Base-by-base conservation (phyloP, 495 filamentous ascomycete genomes). In the Annulohypoxylon stygium region DNA sequence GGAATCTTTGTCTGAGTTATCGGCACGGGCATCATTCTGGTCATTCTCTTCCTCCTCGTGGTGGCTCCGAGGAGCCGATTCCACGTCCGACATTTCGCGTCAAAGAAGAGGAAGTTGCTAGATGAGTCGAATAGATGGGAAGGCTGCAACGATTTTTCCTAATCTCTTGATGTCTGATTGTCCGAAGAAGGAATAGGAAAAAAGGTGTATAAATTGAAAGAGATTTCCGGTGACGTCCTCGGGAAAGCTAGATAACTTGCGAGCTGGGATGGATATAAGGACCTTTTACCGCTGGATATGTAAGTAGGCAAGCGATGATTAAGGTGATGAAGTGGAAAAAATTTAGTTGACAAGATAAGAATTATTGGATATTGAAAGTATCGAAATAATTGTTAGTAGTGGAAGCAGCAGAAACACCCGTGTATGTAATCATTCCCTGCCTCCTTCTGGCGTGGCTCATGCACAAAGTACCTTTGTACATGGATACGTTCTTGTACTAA, bases 1-100 rank as follows among this genome's bases (percentile, higher is more conserved):
- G 10, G 92, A 93, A 36, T 95, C 93, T 69, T 92, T 88, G 73
- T 95, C 93, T 0, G 91, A 92, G n/a, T 86, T 74, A 55, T 81
- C 84, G 20, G 79, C 85, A n/a, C 81, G 70, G 57, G 76, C 70
- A 62, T 77, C 80, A 55, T 77, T 76, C 18, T 73, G 69, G 0
- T 76, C 69, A 36, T 71, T 74, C 16, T 78, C 73, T 33, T 79
- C 78, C 66, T 78, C 78, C 68, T 86, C 82, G 54, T 80, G 76
- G 25, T 66, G 62, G n/a, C 58, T 69, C 20, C 78, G 75, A n/a
- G 61, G 72, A 43, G 73, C 76, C 5, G 78, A 80, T 34, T 76
- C 82, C 34, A 69, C 61, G 71, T 86, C 83, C 14, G 84, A 86
- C 86, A 88, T 88, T 65, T 65, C 20, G 67, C 12, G 7, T 7